Evolutionary conservation across 257 asterid species (phyloP).

Genomic region (Coffea canephora): DNA sequence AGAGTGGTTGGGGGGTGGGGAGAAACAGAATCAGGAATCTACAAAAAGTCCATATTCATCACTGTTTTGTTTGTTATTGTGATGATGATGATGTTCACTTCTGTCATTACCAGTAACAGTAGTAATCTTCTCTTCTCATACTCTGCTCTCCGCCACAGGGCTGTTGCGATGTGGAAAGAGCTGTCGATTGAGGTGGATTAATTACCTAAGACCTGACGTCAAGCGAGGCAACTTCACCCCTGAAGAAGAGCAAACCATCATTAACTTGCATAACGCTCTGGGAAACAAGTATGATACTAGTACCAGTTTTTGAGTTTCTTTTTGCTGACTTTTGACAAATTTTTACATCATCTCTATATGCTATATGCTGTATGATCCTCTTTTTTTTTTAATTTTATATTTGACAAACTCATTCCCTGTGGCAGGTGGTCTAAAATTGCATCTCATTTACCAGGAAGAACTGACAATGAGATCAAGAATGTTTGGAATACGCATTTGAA

Average conservation of each 20-base stretch:
- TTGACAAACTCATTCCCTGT: not conserved
- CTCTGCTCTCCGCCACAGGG: slow-evolving; percentile 29
- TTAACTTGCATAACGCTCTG: slow-evolving; percentile 49
- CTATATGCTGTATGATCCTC: too few species aligned
- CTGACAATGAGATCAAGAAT: slow-evolving; percentile 82
- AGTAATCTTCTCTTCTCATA: not conserved
- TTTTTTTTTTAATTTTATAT: too few species aligned
- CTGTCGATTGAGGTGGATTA: slow-evolving; percentile 80
- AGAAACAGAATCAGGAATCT: not conserved
- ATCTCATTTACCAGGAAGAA: slow-evolving; percentile 68
- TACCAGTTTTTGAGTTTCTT: not conserved
- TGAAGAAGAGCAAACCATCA: slow-evolving; percentile 57
- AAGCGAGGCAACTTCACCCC: slow-evolving; percentile 67
- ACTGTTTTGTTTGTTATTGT: not conserved
- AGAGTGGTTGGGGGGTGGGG: slow-evolving; percentile 1
- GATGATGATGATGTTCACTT: too few species aligned
- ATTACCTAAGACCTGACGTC: slow-evolving; percentile 78
- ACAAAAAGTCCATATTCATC: not conserved
- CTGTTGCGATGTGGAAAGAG: slow-evolving; percentile 72
- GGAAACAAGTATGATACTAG: slow-evolving; percentile 58
- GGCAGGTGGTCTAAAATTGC: slow-evolving; percentile 87
- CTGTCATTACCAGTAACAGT: too few species aligned
- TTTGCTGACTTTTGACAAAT: not conserved
- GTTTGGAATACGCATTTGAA: slow-evolving; percentile 77
- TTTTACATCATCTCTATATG: not conserved